Evolutionary conservation across 148 eudicot species (phyloP), one percentile per base, ranked within the genome.

Genomic region (Chenopodium quinoa): DNA sequence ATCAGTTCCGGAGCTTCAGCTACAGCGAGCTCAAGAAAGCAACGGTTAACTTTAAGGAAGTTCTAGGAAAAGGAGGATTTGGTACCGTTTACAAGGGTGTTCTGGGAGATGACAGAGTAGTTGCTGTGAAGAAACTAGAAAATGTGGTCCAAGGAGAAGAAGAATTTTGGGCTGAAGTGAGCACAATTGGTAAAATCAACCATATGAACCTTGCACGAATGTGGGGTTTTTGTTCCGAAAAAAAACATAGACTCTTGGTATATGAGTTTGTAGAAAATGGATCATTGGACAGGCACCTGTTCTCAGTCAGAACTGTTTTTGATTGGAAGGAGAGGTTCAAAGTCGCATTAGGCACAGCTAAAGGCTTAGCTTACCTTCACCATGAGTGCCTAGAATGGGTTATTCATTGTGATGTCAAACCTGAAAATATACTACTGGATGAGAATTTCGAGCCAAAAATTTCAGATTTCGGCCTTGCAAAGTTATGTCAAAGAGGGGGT

Each of bases 351-450:
- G 93, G 95, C 67, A 85, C 86, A 0, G 94, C 97, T 2, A 91
- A 87, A 83, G 94, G 93, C 54, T 75, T 93, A 78, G 97, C 97
- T 27, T 93, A 93, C 77, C 90, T 93, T 74, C 94, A 93, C 84
- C 90, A 93, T 27, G 97, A 90, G 81, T 93, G 94, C 76, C 85
- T 93, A 13, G 97, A 93, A 82, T 93, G 93, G 97, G 91, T 93
- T 12, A 90, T 93, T 65, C 94, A 93, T 25, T 93, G 94, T 73
- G 97, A 92, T 78, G 84, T 92, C n/a, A 92, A 92, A 72, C 96
- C 92, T 0, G 96, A 90, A 79, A 90, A 89, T 62, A 88, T 92
- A 68, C 91, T 92, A 65, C 67, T 90, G 1, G 91, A 90, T 65
- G 58, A 66, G 3, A 85, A 88, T 9, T 91, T 85, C 22, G 90